These are phyloP conservation scores for Paraphaeosphaeria sporulosa DNA, from an alignment of 2,329 filamentous ascomycete genomes.

Conservation along the genomic window DNA sequence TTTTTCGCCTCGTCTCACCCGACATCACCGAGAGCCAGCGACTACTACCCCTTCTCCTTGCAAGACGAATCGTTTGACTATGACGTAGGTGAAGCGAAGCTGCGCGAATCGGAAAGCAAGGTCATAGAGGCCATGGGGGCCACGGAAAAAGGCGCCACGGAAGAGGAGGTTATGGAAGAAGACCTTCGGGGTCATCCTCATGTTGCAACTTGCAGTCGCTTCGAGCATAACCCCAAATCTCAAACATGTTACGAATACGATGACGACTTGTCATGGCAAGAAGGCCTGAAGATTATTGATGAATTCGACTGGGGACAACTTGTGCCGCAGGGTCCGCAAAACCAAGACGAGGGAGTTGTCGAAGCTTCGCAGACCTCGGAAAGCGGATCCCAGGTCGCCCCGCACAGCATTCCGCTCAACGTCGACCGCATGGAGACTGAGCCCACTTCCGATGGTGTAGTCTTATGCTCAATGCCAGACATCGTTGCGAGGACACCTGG, in stretches of 20 bases:
- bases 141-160: too few species aligned
- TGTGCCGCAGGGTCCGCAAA: neutral
- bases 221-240: slow-evolving; percentile 14
- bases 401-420: too few species aligned
- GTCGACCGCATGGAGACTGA: neutral
- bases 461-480: too few species aligned
- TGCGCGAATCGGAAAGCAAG: neutral
- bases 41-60: neutral
- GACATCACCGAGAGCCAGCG: neutral
- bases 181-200: too few species aligned
- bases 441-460: neutral
- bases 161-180: too few species aligned
- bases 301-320: slow-evolving; percentile 31
- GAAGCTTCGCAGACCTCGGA: neutral
- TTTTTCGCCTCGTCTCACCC: neutral
- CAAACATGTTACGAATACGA: slow-evolving; percentile 22
- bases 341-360: neutral
- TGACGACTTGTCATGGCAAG: slow-evolving; percentile 23
- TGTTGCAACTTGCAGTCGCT: slow-evolving; percentile 7
- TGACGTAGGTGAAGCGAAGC: neutral
- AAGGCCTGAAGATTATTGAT: slow-evolving; percentile 32
- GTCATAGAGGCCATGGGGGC: neutral
- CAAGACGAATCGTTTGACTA: neutral
- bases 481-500: neutral
- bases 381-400: neutral